Conservation (phyloP, 345 rosid genomes). For the Tarenaya hassleriana region DNA sequence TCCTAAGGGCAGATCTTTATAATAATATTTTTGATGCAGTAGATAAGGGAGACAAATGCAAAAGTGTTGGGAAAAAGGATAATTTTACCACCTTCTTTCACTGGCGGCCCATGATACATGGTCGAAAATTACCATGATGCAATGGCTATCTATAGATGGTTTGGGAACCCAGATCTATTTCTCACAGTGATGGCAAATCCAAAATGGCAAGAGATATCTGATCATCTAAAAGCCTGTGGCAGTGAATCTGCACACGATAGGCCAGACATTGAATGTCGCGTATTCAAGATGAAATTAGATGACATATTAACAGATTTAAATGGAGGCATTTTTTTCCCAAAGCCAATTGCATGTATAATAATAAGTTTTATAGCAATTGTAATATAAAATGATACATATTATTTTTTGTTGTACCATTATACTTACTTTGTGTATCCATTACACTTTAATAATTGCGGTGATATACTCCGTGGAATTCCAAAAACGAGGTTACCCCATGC, state of each 20-base stretch:
- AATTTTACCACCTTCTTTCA: background rate
- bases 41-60: background rate
- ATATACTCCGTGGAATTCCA: no score
- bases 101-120: background rate
- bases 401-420: no score
- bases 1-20: no score
- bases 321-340: background rate
- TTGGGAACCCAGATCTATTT: background rate
- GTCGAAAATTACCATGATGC: slow-evolving; percentile 5
- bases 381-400: no score
- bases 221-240: background rate
- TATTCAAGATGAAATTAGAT: background rate
- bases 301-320: background rate
- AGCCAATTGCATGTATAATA: background rate
- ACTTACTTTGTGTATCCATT: no score
- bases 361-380: no score
- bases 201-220: background rate
- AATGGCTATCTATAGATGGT: slow-evolving; percentile 8
- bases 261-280: background rate
- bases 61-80: background rate
- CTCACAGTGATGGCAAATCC: background rate
- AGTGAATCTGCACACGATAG: background rate
- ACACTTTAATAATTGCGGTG: no score
- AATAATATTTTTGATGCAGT: slow-evolving; percentile 6
- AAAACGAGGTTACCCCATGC: no score